phyloP scores from a whole-genome alignment of 2,329 filamentous ascomycete genomes.

The Paecilomyces variotii region DNA sequence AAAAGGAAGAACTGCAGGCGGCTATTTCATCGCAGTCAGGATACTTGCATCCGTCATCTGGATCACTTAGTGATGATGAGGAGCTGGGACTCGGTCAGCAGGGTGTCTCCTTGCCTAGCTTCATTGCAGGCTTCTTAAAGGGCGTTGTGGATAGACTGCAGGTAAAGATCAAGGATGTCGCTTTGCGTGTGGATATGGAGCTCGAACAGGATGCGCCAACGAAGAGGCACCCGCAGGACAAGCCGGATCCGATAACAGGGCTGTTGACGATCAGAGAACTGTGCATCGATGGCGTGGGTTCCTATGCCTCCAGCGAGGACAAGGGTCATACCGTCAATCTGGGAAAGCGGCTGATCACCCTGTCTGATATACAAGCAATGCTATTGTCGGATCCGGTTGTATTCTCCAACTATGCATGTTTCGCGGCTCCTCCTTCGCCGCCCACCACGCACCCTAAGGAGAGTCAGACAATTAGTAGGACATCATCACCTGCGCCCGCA shows the following conservation, averaged over 20 bases:
- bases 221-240: constrained; percentile 26
- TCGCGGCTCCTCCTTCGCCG: constrained; percentile 22
- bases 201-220: constrained; percentile 30
- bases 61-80: constrained; percentile 40
- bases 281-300: constrained; percentile 24
- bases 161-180: constrained; percentile 45
- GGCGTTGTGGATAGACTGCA: constrained; percentile 51
- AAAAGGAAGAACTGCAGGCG: constrained; percentile 51
- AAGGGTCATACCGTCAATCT: constrained; percentile 18
- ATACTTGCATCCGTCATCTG: constrained; percentile 42
- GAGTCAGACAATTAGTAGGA: constrained; percentile 20
- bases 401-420: constrained; percentile 39
- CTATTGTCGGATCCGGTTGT: constrained; percentile 42
- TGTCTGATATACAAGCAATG: constrained; percentile 38
- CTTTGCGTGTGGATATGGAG: constrained; percentile 45
- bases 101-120: constrained; percentile 49
- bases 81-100: constrained; percentile 46
- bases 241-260: constrained; percentile 28
- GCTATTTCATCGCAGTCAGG: constrained; percentile 46
- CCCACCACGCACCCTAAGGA: constrained; percentile 25
- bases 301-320: constrained; percentile 7
- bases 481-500: constrained; percentile 18
- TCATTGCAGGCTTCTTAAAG: constrained; percentile 52
- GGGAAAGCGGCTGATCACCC: constrained; percentile 37
- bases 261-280: constrained; percentile 28